These are phyloP conservation scores for Fusarium sp. DNA, from an alignment of 2,329 filamentous ascomycete species.

Conservation along the genomic window DNA sequence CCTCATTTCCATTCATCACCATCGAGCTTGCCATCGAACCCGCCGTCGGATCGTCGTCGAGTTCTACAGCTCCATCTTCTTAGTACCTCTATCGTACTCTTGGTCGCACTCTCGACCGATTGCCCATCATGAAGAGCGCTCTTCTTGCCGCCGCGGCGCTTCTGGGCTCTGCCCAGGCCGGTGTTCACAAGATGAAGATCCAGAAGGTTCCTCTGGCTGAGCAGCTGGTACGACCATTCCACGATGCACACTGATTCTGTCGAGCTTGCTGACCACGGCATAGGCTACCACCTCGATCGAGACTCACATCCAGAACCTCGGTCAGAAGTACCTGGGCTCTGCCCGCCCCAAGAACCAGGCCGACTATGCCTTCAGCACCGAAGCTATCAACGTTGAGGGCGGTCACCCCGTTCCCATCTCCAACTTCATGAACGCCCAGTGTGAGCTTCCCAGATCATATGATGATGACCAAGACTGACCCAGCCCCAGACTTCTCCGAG, in stretches of 20 bases:
- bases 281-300: conserved; percentile 84
- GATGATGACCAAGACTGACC: conserved; percentile 22
- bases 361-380: conserved; percentile 84
- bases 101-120: conserved; percentile 32
- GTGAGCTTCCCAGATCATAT: conserved; percentile 66
- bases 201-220: conserved; percentile 94
- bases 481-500: conserved; percentile 86
- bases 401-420: conserved; percentile 88
- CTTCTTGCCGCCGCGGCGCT: conserved; percentile 83
- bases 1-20: conserved; percentile 20
- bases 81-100: not conserved
- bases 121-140: conserved; percentile 84
- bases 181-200: conserved; percentile 95
- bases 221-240: conserved; percentile 79
- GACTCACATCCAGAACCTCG: conserved; percentile 82
- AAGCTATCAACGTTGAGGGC: conserved; percentile 72
- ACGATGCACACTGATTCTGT: not conserved
- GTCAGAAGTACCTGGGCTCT: conserved; percentile 94
- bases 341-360: conserved; percentile 73
- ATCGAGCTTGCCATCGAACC: conserved; percentile 23
- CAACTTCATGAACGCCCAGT: conserved; percentile 99
- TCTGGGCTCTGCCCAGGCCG: conserved; percentile 85
- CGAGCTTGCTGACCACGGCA: conserved; percentile 26
- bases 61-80: conserved; percentile 4
- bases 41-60: conserved; percentile 23